A percentile compares a stretch with the other conserved stretches of the same genome.
These are phyloP conservation scores for Mortierella sp. DNA, from an alignment of 371 early-diverging fungal species.

Conservation along the genomic window DNA sequence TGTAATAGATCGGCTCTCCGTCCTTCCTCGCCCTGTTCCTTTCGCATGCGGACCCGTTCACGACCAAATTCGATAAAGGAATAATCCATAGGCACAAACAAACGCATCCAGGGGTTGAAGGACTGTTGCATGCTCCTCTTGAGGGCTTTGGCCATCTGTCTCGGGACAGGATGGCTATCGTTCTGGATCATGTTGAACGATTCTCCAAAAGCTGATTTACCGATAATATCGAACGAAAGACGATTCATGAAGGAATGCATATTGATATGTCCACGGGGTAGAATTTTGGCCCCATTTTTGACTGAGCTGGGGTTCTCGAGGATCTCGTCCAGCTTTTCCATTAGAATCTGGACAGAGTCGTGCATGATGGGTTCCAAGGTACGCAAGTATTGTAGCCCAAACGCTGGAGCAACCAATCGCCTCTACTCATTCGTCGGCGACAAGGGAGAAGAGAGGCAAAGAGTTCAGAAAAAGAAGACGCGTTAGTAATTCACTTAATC, in stretches of 20 bases:
- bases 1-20: slow-evolving; percentile 42
- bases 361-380: slow-evolving; percentile 53
- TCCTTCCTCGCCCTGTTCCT: slow-evolving; percentile 17
- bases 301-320: slow-evolving; percentile 22
- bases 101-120: slow-evolving; percentile 35
- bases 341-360: slow-evolving; percentile 21
- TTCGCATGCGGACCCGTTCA: slow-evolving; percentile 13
- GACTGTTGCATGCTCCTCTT: slow-evolving; percentile 30
- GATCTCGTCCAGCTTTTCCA: slow-evolving; percentile 31
- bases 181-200: slow-evolving; percentile 34
- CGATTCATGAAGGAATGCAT: slow-evolving; percentile 37
- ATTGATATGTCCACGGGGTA: slow-evolving; percentile 28
- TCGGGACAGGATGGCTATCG: slow-evolving; percentile 31
- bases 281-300: slow-evolving; percentile 8
- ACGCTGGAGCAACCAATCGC: slow-evolving; percentile 58
- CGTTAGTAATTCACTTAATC: background rate
- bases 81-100: slow-evolving; percentile 21
- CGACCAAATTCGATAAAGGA: slow-evolving; percentile 24
- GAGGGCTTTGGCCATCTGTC: slow-evolving; percentile 30
- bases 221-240: slow-evolving; percentile 38
- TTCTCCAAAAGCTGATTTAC: slow-evolving; percentile 39
- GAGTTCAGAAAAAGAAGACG: no score
- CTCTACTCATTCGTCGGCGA: no score
- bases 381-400: slow-evolving; percentile 54
- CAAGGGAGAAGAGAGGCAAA: no score